Conservation (phyloP, 768 basidiomycete genomes). For the Xerocomellus amylosporus region DNA sequence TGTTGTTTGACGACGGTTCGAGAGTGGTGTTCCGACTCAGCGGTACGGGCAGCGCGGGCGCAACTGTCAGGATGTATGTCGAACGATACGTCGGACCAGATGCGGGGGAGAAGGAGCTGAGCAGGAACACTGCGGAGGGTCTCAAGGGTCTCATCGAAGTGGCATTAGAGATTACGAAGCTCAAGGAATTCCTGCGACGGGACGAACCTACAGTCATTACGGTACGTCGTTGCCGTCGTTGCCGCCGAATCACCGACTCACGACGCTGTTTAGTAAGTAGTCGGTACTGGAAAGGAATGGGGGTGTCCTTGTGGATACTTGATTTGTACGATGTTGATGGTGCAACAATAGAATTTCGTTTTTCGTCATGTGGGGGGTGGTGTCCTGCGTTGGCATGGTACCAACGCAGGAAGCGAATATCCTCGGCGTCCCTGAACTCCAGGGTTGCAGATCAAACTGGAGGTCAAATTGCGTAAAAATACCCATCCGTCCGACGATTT, state of each 20-base stretch:
- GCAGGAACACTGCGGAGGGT: slow-evolving; percentile 80
- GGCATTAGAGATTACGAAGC: slow-evolving; percentile 78
- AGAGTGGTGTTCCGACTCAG: slow-evolving; percentile 94
- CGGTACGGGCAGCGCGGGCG: slow-evolving; percentile 94
- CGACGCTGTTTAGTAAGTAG: slow-evolving; percentile 14
- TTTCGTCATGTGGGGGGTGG: background rate
- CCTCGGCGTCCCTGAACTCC: background rate
- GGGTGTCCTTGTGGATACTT: background rate
- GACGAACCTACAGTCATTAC: slow-evolving; percentile 98
- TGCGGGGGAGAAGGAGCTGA: slow-evolving; percentile 66
- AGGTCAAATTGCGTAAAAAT: background rate
- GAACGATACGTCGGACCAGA: slow-evolving; percentile 83
- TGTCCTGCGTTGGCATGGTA: background rate
- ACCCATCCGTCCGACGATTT: background rate
- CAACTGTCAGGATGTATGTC: slow-evolving; percentile 94
- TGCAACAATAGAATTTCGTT: slow-evolving; percentile 15
- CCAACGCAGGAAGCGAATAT: background rate
- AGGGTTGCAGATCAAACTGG: background rate
- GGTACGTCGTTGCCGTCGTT: slow-evolving; percentile 40
- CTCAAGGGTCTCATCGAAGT: slow-evolving; percentile 95
- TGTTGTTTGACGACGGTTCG: slow-evolving; percentile 88
- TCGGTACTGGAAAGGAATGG: background rate
- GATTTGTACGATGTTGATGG: slow-evolving; percentile 15
- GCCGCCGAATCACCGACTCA: slow-evolving; percentile 5
- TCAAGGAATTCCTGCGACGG: slow-evolving; percentile 81